Base-by-base conservation (phyloP, 164 flowering plant genomes). In the Cinnamomum chago region DNA sequence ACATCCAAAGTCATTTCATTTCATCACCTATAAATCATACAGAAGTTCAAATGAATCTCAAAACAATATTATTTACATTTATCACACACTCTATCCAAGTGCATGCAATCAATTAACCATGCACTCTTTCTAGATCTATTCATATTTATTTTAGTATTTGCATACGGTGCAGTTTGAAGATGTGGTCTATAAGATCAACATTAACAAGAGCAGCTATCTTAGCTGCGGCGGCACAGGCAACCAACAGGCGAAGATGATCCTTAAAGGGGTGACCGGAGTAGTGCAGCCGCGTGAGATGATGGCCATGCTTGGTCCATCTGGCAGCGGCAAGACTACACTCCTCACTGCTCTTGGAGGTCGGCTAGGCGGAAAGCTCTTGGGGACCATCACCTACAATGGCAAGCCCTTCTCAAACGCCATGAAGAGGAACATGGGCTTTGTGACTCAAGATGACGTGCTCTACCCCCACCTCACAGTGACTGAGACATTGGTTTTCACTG, bases 261-360 rank as follows among this genome's bases (percentile, higher is more conserved):
- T 92, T 25, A 92, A 88, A 40, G 90, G 90, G 0, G 33, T 90
- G 11, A 65, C 89, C 0, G 97, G 97, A 10, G 50, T 77, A 3
- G 92, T 91, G 18, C 40, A 20, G 0, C 97, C 97, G 1, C 93
- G 95, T 0, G 97, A 92, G 75, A 83, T 93, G 83, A 77, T 92
- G 15, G 97, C 95, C 52, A 86, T 91, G 90, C 55, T 91, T 12
- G 97, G 97, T 28, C 97, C 98, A 1, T 93, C 98, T 0, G 98
- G 98, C 64, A 85, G 95, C 27, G 98, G 98, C 76, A 93, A 93
- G 83, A 91, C 98, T 6, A 91, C 96, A 1, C 84, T 90, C 1
- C 75, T 93, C 1, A 88, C 93, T 0, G 96, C 93, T 6, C 73
- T 93, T 0, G 94, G 91, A 0, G 97, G 96, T 11, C 80, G 91